Base-by-base conservation (phyloP, 2,329 filamentous ascomycete genomes). In the Cercospora sp. region DNA sequence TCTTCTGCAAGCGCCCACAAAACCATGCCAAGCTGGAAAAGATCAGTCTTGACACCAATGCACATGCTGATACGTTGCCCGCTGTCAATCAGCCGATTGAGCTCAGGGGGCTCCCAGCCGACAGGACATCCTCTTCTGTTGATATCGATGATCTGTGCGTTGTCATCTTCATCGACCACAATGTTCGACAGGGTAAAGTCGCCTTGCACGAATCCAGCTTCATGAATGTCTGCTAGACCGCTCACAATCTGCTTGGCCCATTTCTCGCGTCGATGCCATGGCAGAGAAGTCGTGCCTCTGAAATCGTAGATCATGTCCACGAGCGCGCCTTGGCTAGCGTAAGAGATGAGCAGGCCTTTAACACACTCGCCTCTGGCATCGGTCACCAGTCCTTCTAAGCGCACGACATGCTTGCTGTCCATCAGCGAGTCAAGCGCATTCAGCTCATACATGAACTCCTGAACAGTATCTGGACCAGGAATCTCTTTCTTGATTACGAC, bases 181-280 rank as follows among this genome's bases (percentile, higher is more conserved):
- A 99, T 96, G 77, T 99, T 99, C 5, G 94, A 97, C 30, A 99
- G 84, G 0, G 95, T 99, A 72, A 99, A 97, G 77, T 99, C 95
- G 26, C 95, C 95, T 77, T 99, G 95, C 10, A 99, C 95, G 78
- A 96, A 98, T 4, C 95, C 95, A 23, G 92, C 90, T 79, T 98
- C 94, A 75, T 99, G 95, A 31, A 99, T 94, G 74, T 97, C 93
- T 1, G 92, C 90, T 3, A 99, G 85, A 2, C 95, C 95, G 68
- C 90, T 87, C 13, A 98, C 89, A 72, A 98, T 97, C 78, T 98
- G 94, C 67, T 87, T 88, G 1, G 94, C 94, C 95, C 95, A 99
- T 73, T 87, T 89, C 79, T 94, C 91, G 58, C 94, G 89, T 51
- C 89, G 86, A 20, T 83, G 77, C 91, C 94, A 97, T 0, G 88